These are phyloP conservation scores for Ganoderma lucidum DNA, from an alignment of 1,284 basidiomycete species.

Conservation along the genomic window DNA sequence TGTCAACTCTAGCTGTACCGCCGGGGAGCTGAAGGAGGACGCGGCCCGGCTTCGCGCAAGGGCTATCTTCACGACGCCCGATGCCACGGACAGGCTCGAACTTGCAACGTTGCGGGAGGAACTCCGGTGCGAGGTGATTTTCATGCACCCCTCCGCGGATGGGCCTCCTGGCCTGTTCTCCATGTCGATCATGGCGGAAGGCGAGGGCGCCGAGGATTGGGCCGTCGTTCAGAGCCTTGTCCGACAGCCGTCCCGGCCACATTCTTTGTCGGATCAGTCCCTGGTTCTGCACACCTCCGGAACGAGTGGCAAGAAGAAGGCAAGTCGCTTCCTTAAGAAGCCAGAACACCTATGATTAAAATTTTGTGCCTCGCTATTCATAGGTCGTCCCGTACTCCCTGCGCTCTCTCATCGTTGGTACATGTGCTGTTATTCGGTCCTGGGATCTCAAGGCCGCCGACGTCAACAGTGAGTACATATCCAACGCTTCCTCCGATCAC, in stretches of 20 bases:
- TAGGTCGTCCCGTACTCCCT: constrained; percentile 67
- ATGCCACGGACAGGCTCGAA: constrained; percentile 29
- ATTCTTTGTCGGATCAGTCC: constrained; percentile 55
- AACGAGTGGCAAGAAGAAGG: constrained; percentile 67
- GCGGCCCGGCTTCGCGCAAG: constrained; percentile 29
- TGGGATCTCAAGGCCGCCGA: constrained; percentile 59
- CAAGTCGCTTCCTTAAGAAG: constrained; percentile 8
- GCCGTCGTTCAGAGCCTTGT: constrained; percentile 22
- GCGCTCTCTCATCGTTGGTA: constrained; percentile 64
- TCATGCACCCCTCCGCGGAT: constrained; percentile 41
- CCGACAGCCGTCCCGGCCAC: constrained; percentile 40
- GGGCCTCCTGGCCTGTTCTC: constrained; percentile 52
- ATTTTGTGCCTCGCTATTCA: neutral
- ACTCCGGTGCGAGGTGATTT: constrained; percentile 41
- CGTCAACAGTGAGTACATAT: constrained; percentile 49
- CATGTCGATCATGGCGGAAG: constrained; percentile 43
- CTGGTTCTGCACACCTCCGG: constrained; percentile 70
- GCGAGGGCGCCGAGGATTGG: constrained; percentile 27
- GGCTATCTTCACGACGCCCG: constrained; percentile 31
- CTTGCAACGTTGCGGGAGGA: constrained; percentile 24
- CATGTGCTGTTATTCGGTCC: constrained; percentile 62
- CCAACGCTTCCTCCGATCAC: neutral
- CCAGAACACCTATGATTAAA: neutral
- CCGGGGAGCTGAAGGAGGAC: constrained; percentile 30
- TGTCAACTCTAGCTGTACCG: constrained; percentile 31